Evolutionary conservation across 2,329 filamentous ascomycete species (phyloP).

Genomic region (Dactylellina drechsleri): DNA sequence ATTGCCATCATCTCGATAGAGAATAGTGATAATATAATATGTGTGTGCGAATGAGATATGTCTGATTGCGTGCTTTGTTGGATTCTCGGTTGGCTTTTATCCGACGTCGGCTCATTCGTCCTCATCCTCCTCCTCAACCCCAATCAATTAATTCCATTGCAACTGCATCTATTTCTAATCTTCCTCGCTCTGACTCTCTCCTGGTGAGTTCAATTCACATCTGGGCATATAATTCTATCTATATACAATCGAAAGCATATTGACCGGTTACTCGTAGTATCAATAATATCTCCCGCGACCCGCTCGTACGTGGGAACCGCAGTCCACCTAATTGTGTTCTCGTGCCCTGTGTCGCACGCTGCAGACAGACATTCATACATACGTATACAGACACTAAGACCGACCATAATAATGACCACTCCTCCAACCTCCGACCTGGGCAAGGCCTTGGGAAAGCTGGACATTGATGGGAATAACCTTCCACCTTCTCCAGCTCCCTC

Average conservation of each 20-base stretch:
- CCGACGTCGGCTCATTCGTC: conserved; percentile 30
- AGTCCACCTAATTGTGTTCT: too few relatives aligned
- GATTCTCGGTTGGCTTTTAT: conserved; percentile 26
- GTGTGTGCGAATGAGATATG: too few relatives aligned
- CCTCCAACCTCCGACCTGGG: conserved; percentile 58
- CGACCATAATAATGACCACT: conserved; percentile 17
- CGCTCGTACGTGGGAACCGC: background rate
- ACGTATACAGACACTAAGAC: too few relatives aligned
- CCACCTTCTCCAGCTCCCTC: conserved; percentile 94
- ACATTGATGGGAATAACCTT: conserved; percentile 83
- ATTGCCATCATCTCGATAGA: too few relatives aligned
- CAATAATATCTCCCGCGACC: background rate
- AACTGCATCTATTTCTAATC: too few relatives aligned
- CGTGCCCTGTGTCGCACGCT: background rate
- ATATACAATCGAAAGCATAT: too few relatives aligned
- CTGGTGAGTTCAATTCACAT: too few relatives aligned
- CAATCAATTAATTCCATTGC: too few relatives aligned
- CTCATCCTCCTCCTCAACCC: background rate
- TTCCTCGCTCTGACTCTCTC: too few relatives aligned
- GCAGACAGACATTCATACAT: background rate
- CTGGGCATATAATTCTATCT: too few relatives aligned
- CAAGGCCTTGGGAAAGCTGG: conserved; percentile 71
- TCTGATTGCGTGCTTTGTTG: conserved; percentile 14
- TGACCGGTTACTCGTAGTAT: too few relatives aligned
- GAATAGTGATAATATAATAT: too few relatives aligned